These are phyloP conservation scores for Cryptococcus sp. DNA, from an alignment of 1,284 basidiomycete species.

Conservation along the genomic window DNA sequence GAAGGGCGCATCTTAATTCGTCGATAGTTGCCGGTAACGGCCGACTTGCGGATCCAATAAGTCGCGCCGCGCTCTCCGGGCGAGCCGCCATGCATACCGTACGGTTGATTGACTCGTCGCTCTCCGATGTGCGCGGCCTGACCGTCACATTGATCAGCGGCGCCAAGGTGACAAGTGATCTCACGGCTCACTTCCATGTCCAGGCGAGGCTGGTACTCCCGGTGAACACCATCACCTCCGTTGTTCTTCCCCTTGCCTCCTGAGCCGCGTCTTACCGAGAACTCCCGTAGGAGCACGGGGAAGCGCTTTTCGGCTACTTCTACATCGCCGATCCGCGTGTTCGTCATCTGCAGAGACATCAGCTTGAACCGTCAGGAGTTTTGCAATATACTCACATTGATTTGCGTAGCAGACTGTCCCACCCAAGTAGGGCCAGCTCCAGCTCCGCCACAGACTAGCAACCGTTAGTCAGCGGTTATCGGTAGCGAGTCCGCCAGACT, in stretches of 20 bases:
- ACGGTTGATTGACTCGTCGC: constrained; percentile 87
- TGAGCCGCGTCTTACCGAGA: constrained; percentile 74
- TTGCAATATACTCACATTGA: constrained; percentile 2
- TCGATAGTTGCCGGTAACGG: background rate
- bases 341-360: constrained; percentile 10
- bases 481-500: background rate
- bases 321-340: constrained; percentile 36
- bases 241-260: constrained; percentile 76
- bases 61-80: constrained; percentile 77
- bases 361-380: background rate
- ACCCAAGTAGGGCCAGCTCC: constrained; percentile 90
- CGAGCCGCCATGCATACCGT: constrained; percentile 84
- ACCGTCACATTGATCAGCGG: background rate
- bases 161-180: background rate
- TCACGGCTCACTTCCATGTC: constrained; percentile 12
- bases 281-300: constrained; percentile 80
- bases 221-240: constrained; percentile 85
- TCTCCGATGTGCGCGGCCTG: constrained; percentile 62
- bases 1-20: constrained; percentile 7
- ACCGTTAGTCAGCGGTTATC: background rate
- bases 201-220: constrained; percentile 58
- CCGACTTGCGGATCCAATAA: constrained; percentile 59
- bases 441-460: constrained; percentile 69
- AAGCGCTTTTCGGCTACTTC: constrained; percentile 58
- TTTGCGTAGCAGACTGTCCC: constrained; percentile 58